Evolutionary conservation across 2,329 filamentous ascomycete species (phyloP), one percentile per base, ranked within the genome.

Genomic region (Claviceps spartinae): DNA sequence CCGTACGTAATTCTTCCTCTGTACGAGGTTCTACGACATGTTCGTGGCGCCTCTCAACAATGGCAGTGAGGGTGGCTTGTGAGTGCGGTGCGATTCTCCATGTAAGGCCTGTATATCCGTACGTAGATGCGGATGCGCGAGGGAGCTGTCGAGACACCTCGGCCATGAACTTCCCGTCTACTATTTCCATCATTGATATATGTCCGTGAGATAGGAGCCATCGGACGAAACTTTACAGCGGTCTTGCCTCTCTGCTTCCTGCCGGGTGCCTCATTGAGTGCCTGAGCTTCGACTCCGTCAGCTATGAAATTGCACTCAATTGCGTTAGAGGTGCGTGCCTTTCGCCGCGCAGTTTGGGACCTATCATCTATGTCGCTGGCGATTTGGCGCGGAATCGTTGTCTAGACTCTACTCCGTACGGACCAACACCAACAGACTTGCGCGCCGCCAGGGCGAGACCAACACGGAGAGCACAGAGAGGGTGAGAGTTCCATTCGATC

Each of bases 261-360:
- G 5, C 3, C 26, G 8, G 3, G 8, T 30, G 26, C 26, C 26
- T 9, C 26, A 4, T 9, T 18, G 9, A 89, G 86, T 95, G 62
- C 88, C 89, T 8, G 89, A 95, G 64, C 73, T 95, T 18, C 78
- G 88, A 51, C 84, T 94, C 59, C 95, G 95, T 65, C 73, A 67
- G 14, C 72, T 95, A 57, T 94, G 81, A 78, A 84, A 93, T 57
- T 68, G 71, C 89, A 95, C 65, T 83, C 85, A 0, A 67, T 88
- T 0, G 95, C 95, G 88, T 95, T 95, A 61, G 90, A 96, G 68
- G 88, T 95, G 46, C 94, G 94, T 59, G 46, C 95, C 20, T 88
- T 91, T 65, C 83, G 0, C 90, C 89, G 0, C 81, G 3, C 86
- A 95, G 65, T 95, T 95, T 62, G 89, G 89, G 0, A 89, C 90